phyloP scores from a whole-genome alignment of 371 early-diverging fungal genomes.

The Capillidium rhysosporum region DNA sequence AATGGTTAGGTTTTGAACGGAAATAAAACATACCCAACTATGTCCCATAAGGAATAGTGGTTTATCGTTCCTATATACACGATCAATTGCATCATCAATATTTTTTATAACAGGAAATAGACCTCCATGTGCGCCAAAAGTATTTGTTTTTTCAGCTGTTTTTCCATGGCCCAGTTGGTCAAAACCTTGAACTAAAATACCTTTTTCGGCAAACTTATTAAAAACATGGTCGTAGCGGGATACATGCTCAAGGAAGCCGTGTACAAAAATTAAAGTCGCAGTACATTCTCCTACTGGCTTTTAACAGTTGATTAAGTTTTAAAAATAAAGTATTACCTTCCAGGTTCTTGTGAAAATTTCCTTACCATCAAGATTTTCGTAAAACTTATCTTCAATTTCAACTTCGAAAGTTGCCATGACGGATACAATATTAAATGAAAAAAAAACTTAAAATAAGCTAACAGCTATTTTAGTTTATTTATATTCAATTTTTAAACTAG shows the following conservation, averaged over 20 bases:
- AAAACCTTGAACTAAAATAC: conserved; percentile 28
- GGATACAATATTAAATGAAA: neutral
- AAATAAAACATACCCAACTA: conserved; percentile 22
- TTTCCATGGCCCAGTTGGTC: conserved; percentile 48
- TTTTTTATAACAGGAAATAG: conserved; percentile 21
- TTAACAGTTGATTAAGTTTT: neutral
- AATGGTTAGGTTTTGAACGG: neutral
- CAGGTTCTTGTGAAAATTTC: conserved; percentile 25
- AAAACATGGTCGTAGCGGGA: conserved; percentile 32
- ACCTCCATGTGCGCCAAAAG: conserved; percentile 29
- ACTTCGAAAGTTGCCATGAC: neutral
- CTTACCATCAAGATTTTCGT: conserved; percentile 9
- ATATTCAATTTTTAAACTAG: no score
- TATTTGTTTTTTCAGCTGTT: conserved; percentile 25
- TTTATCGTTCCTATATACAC: conserved; percentile 15
- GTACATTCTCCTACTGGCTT: conserved; percentile 4
- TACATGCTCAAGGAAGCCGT: conserved; percentile 45
- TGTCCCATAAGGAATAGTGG: conserved; percentile 42
- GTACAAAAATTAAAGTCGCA: conserved; percentile 24
- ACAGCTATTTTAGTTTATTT: no score
- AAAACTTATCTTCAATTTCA: neutral
- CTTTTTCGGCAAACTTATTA: conserved; percentile 22
- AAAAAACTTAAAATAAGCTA: neutral
- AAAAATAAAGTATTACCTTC: conserved; percentile 12
- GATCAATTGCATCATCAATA: conserved; percentile 27